Conservation (phyloP, 2,329 filamentous ascomycete species). For the Pseudocercospora fijiensis region DNA sequence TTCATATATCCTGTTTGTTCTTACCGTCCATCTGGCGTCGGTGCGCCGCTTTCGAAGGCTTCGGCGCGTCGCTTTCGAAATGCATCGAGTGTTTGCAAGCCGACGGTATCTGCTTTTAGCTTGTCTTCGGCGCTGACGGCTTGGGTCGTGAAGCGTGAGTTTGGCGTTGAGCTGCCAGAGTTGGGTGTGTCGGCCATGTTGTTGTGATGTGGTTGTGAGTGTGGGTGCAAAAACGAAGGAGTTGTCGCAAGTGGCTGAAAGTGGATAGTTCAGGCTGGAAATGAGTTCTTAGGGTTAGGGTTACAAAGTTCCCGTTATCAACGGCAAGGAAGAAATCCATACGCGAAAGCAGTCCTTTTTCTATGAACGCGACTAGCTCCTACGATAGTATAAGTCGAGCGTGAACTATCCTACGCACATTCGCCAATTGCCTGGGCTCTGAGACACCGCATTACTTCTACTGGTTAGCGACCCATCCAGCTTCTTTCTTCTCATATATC, state of each 20-base stretch:
- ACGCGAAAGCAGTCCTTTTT: too few relatives aligned
- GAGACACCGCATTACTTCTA: too few relatives aligned
- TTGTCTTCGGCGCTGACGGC: slow-evolving; percentile 75
- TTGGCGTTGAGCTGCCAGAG: slow-evolving; percentile 29
- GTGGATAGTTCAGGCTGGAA: neutral
- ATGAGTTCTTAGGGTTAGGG: neutral
- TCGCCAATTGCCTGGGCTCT: too few relatives aligned
- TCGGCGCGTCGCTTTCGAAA: slow-evolving; percentile 95
- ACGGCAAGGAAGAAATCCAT: too few relatives aligned
- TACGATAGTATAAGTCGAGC: too few relatives aligned
- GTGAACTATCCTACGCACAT: too few relatives aligned
- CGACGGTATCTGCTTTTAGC: slow-evolving; percentile 82
- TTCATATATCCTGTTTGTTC: slow-evolving; percentile 30
- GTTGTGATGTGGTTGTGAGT: neutral
- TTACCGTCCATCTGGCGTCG: slow-evolving; percentile 61
- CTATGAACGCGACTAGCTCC: too few relatives aligned
- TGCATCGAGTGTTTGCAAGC: slow-evolving; percentile 85
- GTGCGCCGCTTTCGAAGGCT: slow-evolving; percentile 63
- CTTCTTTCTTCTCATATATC: too few relatives aligned
- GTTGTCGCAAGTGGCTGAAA: neutral
- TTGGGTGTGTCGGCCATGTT: slow-evolving; percentile 23
- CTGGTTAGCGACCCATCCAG: too few relatives aligned
- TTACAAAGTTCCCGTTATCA: too few relatives aligned
- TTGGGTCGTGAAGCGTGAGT: slow-evolving; percentile 69
- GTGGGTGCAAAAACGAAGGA: neutral